Evolutionary conservation across 768 basidiomycete genomes (phyloP).

Genomic region (Trametes meyenii): DNA sequence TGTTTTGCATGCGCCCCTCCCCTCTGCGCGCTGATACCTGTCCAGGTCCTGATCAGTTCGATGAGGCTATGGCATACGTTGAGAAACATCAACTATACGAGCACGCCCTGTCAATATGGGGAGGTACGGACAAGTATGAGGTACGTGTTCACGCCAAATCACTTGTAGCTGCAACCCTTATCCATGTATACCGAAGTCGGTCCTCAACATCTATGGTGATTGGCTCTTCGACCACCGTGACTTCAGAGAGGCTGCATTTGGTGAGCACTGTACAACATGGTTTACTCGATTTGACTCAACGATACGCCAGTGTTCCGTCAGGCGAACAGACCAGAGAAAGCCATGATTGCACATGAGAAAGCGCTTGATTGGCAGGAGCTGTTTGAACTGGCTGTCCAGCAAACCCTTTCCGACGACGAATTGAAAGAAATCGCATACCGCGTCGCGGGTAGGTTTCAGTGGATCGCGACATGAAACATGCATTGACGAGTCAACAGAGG

Average conservation of each 20-base stretch:
- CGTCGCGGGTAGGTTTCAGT: slow-evolving; percentile 65
- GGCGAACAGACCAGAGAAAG: slow-evolving; percentile 64
- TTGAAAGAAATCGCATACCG: slow-evolving; percentile 70
- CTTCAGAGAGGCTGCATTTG: slow-evolving; percentile 80
- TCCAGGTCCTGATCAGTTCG: slow-evolving; percentile 69
- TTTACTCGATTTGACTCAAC: background rate
- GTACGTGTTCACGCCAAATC: slow-evolving; percentile 42
- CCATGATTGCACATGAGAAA: slow-evolving; percentile 87
- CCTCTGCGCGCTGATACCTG: background rate
- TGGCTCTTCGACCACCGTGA: slow-evolving; percentile 87
- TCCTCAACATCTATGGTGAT: slow-evolving; percentile 79
- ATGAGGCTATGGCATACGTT: slow-evolving; percentile 79
- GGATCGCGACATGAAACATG: background rate
- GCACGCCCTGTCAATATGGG: slow-evolving; percentile 76
- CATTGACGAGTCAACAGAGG: slow-evolving; percentile 54
- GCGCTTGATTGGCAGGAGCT: slow-evolving; percentile 90
- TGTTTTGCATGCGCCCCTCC: slow-evolving; percentile 5
- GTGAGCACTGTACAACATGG: slow-evolving; percentile 42
- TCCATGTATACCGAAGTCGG: slow-evolving; percentile 43
- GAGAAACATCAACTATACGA: slow-evolving; percentile 78
- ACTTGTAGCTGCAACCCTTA: background rate
- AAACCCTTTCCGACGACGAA: slow-evolving; percentile 55
- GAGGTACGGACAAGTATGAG: slow-evolving; percentile 59
- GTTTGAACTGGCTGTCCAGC: slow-evolving; percentile 73
- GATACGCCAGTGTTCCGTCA: slow-evolving; percentile 66